phyloP scores from a whole-genome alignment of 148 eudicot species.

The Rhododendron simsii region DNA sequence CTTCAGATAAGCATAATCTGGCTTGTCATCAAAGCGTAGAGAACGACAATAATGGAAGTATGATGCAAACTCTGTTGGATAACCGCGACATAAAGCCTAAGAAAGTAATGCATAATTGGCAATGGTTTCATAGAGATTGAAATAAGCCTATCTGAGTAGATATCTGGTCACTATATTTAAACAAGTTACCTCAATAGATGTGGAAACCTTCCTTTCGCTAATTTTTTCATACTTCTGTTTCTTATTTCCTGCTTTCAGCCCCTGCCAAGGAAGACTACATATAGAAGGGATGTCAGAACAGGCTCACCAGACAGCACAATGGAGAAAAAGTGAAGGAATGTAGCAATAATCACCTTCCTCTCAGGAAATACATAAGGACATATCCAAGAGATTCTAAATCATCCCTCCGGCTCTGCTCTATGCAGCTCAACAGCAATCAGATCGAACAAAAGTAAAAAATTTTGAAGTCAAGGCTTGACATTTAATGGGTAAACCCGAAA shows the following conservation, averaged over 20 bases:
- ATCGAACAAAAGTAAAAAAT: constrained; percentile 1
- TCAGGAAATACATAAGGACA: constrained; percentile 84
- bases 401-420: constrained; percentile 97
- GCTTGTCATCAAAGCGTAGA: constrained; percentile 90
- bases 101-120: constrained; percentile 8
- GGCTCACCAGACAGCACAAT: background rate
- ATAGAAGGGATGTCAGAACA: constrained; percentile 16
- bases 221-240: constrained; percentile 94
- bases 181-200: constrained; percentile 78
- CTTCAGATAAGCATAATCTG: constrained; percentile 90
- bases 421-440: constrained; percentile 19
- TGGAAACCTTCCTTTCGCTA: constrained; percentile 85
- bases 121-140: background rate
- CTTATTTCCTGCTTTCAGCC: constrained; percentile 90
- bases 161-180: background rate
- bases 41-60: constrained; percentile 95
- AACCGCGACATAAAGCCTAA: constrained; percentile 81
- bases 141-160: background rate
- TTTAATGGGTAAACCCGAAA: background rate
- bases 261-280: constrained; percentile 96
- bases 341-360: constrained; percentile 64
- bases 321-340: background rate
- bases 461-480: background rate
- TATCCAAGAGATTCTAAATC: constrained; percentile 97
- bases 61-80: constrained; percentile 88